These are phyloP conservation scores for Backusella morwellensis DNA, from an alignment of 192 early-diverging fungal genomes.

Conservation along the genomic window DNA sequence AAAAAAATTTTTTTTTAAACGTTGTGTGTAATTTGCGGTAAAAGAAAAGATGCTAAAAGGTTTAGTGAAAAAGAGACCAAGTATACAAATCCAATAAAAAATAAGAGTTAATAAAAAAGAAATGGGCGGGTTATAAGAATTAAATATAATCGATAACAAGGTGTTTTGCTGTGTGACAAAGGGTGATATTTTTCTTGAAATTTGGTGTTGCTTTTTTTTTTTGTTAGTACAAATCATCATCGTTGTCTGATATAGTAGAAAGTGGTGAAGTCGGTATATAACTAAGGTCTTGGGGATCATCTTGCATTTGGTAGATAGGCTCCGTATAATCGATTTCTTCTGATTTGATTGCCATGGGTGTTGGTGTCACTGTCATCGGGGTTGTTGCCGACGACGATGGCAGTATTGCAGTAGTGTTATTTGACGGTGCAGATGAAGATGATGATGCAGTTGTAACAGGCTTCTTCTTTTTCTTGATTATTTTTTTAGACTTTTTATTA, in stretches of 20 bases:
- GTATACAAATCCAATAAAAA: neutral
- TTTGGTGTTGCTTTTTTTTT: neutral
- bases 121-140: neutral
- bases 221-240: neutral
- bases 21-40: neutral
- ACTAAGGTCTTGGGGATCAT: slow-evolving; percentile 10
- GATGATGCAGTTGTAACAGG: neutral
- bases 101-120: neutral
- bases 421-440: neutral
- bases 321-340: neutral
- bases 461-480: neutral
- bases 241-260: neutral
- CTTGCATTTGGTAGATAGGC: slow-evolving; percentile 15
- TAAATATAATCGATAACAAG: neutral
- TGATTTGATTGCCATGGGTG: neutral
- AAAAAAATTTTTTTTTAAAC: neutral
- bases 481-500: slow-evolving; percentile 4
- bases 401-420: neutral
- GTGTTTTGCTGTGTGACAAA: neutral
- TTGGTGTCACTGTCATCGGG: neutral
- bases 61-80: neutral
- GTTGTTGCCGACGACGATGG: neutral
- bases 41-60: neutral
- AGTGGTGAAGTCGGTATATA: slow-evolving; percentile 13
- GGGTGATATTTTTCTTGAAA: neutral